Evolutionary conservation across 2,329 filamentous ascomycete genomes (phyloP).

Genomic region (Keithomyces neogunnii): DNA sequence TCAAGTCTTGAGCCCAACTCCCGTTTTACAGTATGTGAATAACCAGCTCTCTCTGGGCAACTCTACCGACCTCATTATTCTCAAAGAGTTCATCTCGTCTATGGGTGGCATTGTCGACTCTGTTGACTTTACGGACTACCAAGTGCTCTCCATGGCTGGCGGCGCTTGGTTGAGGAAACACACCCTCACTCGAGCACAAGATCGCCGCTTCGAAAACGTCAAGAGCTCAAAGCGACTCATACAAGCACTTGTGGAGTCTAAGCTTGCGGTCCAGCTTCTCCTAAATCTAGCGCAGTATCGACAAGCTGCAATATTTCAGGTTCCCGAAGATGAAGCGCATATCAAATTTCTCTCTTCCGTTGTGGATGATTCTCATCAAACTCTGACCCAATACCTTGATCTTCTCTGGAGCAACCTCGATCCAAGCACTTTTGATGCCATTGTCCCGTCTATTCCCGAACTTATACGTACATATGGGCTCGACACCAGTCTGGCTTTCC

Average conservation of each 20-base stretch:
- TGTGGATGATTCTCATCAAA: constrained; percentile 81
- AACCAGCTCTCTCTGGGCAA: constrained; percentile 75
- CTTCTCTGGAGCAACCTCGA: constrained; percentile 74
- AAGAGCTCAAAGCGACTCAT: constrained; percentile 73
- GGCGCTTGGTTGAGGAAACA: constrained; percentile 72
- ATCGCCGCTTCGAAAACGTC: constrained; percentile 69
- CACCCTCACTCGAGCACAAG: constrained; percentile 70
- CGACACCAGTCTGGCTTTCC: constrained; percentile 73
- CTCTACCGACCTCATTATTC: constrained; percentile 80
- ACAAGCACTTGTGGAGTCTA: constrained; percentile 67
- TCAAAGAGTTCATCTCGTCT: constrained; percentile 80
- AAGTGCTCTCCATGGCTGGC: constrained; percentile 81
- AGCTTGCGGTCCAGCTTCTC: constrained; percentile 74
- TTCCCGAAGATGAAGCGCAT: constrained; percentile 64
- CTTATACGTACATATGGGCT: constrained; percentile 74
- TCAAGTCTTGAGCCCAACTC: constrained; percentile 70
- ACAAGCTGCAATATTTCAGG: constrained; percentile 72
- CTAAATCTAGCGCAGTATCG: constrained; percentile 86
- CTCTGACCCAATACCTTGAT: constrained; percentile 82
- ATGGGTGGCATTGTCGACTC: constrained; percentile 93
- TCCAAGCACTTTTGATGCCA: constrained; percentile 65
- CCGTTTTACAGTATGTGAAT: constrained; percentile 83
- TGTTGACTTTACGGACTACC: constrained; percentile 78
- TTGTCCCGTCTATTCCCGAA: constrained; percentile 65
- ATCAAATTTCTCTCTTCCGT: constrained; percentile 85